These are phyloP conservation scores for Colletotrichum tamarilloi DNA, from an alignment of 2,329 filamentous ascomycete species.

Conservation along the genomic window DNA sequence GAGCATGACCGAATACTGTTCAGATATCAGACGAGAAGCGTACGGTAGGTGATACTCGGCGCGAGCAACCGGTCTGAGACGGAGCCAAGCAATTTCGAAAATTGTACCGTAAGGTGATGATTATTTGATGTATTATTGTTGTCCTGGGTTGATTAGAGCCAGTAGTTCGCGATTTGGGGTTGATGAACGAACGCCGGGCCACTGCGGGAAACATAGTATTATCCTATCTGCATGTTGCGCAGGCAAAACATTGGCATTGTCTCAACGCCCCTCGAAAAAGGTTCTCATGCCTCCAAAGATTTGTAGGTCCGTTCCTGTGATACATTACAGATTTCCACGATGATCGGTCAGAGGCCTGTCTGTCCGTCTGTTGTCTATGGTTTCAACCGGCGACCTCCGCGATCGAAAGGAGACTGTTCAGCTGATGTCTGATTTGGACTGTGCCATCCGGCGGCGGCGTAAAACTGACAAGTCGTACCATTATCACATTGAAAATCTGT, in stretches of 20 bases:
- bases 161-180: constrained; percentile 13
- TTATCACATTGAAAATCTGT: neutral
- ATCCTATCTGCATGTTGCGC: constrained; percentile 14
- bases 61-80: constrained; percentile 4
- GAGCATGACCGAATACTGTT: neutral
- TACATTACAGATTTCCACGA: neutral
- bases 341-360: neutral
- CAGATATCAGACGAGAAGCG: neutral
- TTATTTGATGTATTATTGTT: neutral
- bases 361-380: neutral
- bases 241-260: constrained; percentile 33
- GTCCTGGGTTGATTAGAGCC: constrained; percentile 1
- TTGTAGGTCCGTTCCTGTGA: constrained; percentile 7
- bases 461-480: constrained; percentile 12
- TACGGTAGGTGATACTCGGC: neutral
- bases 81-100: neutral
- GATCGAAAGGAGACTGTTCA: neutral
- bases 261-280: constrained; percentile 12
- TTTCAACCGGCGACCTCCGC: neutral
- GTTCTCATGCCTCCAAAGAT: neutral
- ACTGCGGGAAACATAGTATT: neutral
- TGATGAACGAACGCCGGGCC: constrained; percentile 19
- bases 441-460: neutral
- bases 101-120: constrained; percentile 1
- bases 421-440: neutral